Conservation (phyloP, 2,329 filamentous ascomycete species). For the Stromatinia cepivora region DNA sequence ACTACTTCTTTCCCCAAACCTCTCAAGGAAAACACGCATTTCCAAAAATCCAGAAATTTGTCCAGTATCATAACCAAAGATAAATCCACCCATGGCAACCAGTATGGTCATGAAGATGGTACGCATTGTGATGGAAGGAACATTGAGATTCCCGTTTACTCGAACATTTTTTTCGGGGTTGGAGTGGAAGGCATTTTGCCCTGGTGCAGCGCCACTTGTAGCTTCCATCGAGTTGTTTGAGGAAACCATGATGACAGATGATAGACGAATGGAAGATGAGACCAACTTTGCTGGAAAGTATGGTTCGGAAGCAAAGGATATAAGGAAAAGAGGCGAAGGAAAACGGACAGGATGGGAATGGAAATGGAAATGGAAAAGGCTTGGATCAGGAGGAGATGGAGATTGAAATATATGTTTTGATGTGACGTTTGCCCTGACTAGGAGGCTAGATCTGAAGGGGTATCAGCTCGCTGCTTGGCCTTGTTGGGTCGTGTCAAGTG, state of each 20-base stretch:
- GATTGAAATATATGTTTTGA: constrained; percentile 4
- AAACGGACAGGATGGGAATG: not conserved
- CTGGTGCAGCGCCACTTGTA: not conserved
- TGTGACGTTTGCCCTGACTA: not conserved
- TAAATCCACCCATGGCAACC: constrained; percentile 42
- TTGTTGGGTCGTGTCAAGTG: not conserved
- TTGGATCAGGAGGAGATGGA: not conserved
- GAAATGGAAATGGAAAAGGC: no score
- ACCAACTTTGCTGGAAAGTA: not conserved
- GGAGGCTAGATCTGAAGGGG: constrained; percentile 2
- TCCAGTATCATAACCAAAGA: constrained; percentile 42
- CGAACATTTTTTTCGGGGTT: constrained; percentile 2
- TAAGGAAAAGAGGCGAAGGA: not conserved
- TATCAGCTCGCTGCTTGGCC: constrained; percentile 1
- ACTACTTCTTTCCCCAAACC: constrained; percentile 50
- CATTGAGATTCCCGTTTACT: not conserved
- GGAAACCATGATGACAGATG: constrained; percentile 1
- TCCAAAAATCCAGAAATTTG: constrained; percentile 58
- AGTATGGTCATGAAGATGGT: constrained; percentile 28
- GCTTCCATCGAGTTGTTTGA: constrained; percentile 11
- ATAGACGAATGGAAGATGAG: not conserved
- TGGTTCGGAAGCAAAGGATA: not conserved
- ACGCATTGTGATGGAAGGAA: constrained; percentile 24
- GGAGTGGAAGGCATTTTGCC: not conserved
- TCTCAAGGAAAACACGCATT: constrained; percentile 56